phyloP scores from a whole-genome alignment of 2,329 filamentous ascomycete genomes.

The Pseudogymnoascus sp. region DNA sequence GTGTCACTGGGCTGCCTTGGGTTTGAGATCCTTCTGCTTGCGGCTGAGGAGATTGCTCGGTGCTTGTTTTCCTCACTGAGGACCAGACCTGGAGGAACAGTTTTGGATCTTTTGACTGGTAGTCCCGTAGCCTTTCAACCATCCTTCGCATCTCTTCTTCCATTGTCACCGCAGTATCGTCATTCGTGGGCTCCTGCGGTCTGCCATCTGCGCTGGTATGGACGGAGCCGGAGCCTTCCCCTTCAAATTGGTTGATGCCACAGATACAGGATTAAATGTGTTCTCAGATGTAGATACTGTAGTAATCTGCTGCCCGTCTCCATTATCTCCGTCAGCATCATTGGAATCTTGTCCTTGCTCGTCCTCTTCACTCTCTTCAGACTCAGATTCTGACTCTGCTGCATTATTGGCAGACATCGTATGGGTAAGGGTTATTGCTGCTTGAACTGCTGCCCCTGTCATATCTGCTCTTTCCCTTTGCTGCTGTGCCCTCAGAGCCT shows the following conservation, averaged over 20 bases:
- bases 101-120: constrained; percentile 43
- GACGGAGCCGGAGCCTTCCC: not conserved
- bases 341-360: not conserved
- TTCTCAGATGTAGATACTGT: not conserved
- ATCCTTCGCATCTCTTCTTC: constrained; percentile 11
- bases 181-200: not conserved
- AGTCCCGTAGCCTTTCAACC: constrained; percentile 41
- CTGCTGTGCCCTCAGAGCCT: not conserved
- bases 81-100: constrained; percentile 47
- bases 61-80: constrained; percentile 33
- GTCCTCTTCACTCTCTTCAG: not conserved
- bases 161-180: not conserved
- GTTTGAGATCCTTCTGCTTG: constrained; percentile 2
- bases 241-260: not conserved
- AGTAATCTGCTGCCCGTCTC: not conserved
- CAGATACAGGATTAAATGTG: not conserved
- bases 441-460: not conserved
- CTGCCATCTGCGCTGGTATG: not conserved
- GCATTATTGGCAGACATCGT: not conserved
- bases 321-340: not conserved
- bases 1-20: not conserved
- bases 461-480: not conserved
- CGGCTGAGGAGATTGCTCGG: not conserved
- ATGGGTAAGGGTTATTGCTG: not conserved
- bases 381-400: not conserved